These are phyloP conservation scores for Penicillium waksmanii DNA, from an alignment of 495 filamentous ascomycete species.

Conservation along the genomic window DNA sequence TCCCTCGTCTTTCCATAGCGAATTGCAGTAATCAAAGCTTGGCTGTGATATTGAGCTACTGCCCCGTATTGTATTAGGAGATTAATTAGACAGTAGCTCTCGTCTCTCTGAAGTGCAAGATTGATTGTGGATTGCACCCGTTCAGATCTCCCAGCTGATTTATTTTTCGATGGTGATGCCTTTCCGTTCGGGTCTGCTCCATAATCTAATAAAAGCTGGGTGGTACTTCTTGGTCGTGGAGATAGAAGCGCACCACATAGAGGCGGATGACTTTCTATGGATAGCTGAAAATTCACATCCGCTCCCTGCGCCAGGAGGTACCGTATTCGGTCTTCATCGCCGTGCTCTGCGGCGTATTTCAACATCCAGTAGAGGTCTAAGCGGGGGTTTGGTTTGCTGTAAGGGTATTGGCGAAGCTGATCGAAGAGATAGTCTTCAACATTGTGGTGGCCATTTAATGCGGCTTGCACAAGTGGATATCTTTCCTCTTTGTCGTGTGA, in stretches of 20 bases:
- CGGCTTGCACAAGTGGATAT: too few relatives aligned
- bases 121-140: too few relatives aligned
- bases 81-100: conserved; percentile 5
- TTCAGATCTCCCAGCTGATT: too few relatives aligned
- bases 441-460: not conserved
- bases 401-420: conserved; percentile 5
- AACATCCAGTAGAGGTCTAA: conserved; percentile 5
- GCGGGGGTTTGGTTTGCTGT: conserved; percentile 4
- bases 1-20: too few relatives aligned
- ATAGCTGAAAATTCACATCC: conserved; percentile 4
- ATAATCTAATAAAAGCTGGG: conserved; percentile 6
- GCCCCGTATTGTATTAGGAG: conserved; percentile 2
- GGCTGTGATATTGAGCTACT: not conserved
- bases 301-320: not conserved
- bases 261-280: conserved; percentile 3
- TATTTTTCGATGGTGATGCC: too few relatives aligned
- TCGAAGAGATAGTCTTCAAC: conserved; percentile 6
- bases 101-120: not conserved
- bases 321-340: not conserved
- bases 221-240: conserved; percentile 2
- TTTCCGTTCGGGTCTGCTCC: conserved; percentile 1
- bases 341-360: conserved; percentile 5
- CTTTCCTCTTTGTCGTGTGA: too few relatives aligned
- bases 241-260: conserved; percentile 4
- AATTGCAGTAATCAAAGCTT: conserved; percentile 1